Evolutionary conservation across 225 moss, liverwort and hornwort species (phyloP).

Genomic region (Physcomitrium patens): DNA sequence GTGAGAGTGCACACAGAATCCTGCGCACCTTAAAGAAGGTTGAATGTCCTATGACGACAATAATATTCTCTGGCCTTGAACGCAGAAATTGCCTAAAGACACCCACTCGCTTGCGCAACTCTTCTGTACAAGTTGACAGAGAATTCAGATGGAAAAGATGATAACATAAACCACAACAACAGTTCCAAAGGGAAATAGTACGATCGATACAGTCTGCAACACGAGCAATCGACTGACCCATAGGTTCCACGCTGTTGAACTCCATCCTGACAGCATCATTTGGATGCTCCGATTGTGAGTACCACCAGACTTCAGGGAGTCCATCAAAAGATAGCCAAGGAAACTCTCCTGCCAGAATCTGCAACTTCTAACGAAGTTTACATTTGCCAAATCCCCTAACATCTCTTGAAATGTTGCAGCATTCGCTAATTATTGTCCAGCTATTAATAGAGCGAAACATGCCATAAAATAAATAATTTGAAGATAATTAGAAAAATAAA

Average conservation of each 20-base stretch:
- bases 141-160: not conserved
- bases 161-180: not conserved
- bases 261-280: conserved; percentile 51
- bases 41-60: conserved; percentile 63
- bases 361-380: conserved; percentile 8
- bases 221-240: conserved; percentile 51
- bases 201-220: not conserved
- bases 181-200: not conserved
- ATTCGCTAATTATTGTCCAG: not conserved
- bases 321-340: conserved; percentile 58
- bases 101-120: conserved; percentile 65
- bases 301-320: conserved; percentile 64
- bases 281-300: conserved; percentile 46
- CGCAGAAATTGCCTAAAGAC: conserved; percentile 55
- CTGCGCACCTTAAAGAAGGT: conserved; percentile 60
- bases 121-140: conserved; percentile 27
- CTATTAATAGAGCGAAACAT: too few species aligned
- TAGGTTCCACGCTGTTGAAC: conserved; percentile 56
- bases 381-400: not conserved
- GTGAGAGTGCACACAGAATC: not conserved
- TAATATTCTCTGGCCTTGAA: conserved; percentile 48
- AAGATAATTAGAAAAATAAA: not conserved
- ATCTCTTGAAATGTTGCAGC: not conserved
- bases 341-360: conserved; percentile 57
- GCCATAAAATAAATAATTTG: too few species aligned